Evolutionary conservation across 2,329 filamentous ascomycete genomes (phyloP).

Genomic region (Trichophyton simii): DNA sequence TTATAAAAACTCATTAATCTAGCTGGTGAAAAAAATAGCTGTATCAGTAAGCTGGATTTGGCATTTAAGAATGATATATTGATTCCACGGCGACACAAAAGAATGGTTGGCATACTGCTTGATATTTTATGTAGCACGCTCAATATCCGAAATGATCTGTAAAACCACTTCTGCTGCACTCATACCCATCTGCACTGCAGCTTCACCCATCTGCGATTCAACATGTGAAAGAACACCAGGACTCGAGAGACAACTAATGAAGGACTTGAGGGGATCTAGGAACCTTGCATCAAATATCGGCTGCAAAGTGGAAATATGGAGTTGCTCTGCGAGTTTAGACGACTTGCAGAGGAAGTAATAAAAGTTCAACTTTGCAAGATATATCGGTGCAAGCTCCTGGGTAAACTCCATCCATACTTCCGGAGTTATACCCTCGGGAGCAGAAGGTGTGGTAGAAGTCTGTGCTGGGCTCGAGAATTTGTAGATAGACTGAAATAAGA

Average conservation of each 20-base stretch:
- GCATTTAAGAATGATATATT: not conserved
- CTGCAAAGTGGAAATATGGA: constrained; percentile 34
- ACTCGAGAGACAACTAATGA: constrained; percentile 7
- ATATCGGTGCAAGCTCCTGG: constrained; percentile 35
- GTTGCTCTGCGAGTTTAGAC: constrained; percentile 32
- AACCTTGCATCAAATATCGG: constrained; percentile 24
- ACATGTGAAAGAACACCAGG: constrained; percentile 7
- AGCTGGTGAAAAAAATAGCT: not conserved
- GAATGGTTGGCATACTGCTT: not conserved
- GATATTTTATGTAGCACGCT: not conserved
- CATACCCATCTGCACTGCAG: constrained; percentile 7
- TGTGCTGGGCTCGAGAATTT: constrained; percentile 16
- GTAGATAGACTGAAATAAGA: constrained; percentile 40
- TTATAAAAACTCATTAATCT: not conserved
- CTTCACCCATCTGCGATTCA: constrained; percentile 10
- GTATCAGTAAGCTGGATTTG: not conserved
- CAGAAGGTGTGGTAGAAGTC: constrained; percentile 22
- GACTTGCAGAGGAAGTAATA: constrained; percentile 43
- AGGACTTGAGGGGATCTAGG: constrained; percentile 21
- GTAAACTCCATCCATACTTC: constrained; percentile 37
- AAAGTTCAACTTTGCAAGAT: constrained; percentile 46
- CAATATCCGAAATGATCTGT: constrained; percentile 11
- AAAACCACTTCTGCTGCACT: constrained; percentile 11
- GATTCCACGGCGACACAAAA: not conserved
- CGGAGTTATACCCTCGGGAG: not conserved